Conservation (phyloP, 1,284 basidiomycete genomes). For the Sanghuangporus baumii region DNA sequence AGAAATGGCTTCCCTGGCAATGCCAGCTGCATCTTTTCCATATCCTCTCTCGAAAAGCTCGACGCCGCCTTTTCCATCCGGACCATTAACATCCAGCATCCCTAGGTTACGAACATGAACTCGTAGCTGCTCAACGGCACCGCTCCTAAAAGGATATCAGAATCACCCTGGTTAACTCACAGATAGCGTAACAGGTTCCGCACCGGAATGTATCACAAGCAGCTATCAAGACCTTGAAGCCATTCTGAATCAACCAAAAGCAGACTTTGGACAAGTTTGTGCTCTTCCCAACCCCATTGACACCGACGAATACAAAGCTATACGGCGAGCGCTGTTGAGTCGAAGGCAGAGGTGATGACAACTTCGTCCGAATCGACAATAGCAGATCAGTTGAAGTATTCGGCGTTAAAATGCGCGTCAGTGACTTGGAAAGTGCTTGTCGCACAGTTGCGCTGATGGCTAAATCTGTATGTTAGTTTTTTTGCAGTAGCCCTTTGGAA, state of each 20-base stretch:
- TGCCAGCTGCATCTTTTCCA: slow-evolving; percentile 97
- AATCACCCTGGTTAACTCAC: not conserved
- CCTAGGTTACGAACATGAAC: slow-evolving; percentile 95
- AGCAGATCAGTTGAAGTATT: slow-evolving; percentile 96
- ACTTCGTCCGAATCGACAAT: slow-evolving; percentile 70
- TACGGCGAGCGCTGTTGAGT: slow-evolving; percentile 81
- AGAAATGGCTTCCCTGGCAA: slow-evolving; percentile 90
- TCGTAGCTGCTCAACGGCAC: slow-evolving; percentile 95
- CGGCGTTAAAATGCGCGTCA: slow-evolving; percentile 93
- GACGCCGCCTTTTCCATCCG: slow-evolving; percentile 70
- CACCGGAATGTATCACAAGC: slow-evolving; percentile 97
- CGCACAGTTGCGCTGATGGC: slow-evolving; percentile 85
- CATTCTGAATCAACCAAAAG: slow-evolving; percentile 98
- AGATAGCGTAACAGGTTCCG: slow-evolving; percentile 21
- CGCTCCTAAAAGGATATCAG: slow-evolving; percentile 50
- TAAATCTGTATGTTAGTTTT: slow-evolving; percentile 27
- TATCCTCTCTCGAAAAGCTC: slow-evolving; percentile 97
- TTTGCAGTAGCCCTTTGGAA: slow-evolving; percentile 2
- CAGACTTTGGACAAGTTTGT: slow-evolving; percentile 98
- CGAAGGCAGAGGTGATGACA: slow-evolving; percentile 61
- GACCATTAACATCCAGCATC: slow-evolving; percentile 73
- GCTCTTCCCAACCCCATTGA: slow-evolving; percentile 99
- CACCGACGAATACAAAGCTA: slow-evolving; percentile 96
- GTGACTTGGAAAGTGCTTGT: slow-evolving; percentile 75
- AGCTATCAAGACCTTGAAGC: slow-evolving; percentile 89